Conservation (phyloP, 306 rosid genomes). For the Vigna mungo region DNA sequence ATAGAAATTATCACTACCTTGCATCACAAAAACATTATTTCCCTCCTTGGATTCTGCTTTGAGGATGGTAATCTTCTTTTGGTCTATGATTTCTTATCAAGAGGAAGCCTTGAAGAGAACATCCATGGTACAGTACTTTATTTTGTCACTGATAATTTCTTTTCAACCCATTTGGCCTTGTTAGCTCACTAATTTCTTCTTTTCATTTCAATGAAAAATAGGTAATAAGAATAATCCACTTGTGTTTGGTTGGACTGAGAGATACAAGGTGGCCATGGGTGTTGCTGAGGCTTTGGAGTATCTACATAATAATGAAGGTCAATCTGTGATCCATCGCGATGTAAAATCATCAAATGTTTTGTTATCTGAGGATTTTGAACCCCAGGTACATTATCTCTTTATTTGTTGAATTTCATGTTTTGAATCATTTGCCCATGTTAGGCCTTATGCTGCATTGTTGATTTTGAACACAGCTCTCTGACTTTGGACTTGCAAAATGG, state of each 20-base stretch:
- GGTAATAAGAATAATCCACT: constrained; percentile 71
- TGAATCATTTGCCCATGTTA: neutral
- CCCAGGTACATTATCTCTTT: constrained; percentile 65
- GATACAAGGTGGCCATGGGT: constrained; percentile 87
- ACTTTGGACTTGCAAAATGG: constrained; percentile 96
- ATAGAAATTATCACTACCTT: constrained; percentile 87
- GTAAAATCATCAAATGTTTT: constrained; percentile 92
- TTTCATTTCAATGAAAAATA: constrained; percentile 42
- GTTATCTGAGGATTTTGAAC: constrained; percentile 91
- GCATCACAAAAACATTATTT: constrained; percentile 82
- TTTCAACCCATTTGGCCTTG: neutral
- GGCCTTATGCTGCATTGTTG: constrained; percentile 28
- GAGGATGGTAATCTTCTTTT: constrained; percentile 84
- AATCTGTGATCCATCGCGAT: constrained; percentile 85
- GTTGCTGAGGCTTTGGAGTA: constrained; percentile 95
- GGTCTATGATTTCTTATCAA: constrained; percentile 88
- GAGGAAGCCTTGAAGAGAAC: constrained; percentile 98
- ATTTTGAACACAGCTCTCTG: constrained; percentile 78
- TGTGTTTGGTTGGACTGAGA: constrained; percentile 87
- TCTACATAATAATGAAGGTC: constrained; percentile 64
- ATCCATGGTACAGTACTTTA: constrained; percentile 68
- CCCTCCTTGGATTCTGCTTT: constrained; percentile 92
- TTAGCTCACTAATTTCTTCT: constrained; percentile 24
- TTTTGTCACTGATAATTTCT: neutral
- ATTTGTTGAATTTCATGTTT: constrained; percentile 4